Conservation (phyloP, 2,329 filamentous ascomycete genomes). For the Pyrenophora tritici-repentis region DNA sequence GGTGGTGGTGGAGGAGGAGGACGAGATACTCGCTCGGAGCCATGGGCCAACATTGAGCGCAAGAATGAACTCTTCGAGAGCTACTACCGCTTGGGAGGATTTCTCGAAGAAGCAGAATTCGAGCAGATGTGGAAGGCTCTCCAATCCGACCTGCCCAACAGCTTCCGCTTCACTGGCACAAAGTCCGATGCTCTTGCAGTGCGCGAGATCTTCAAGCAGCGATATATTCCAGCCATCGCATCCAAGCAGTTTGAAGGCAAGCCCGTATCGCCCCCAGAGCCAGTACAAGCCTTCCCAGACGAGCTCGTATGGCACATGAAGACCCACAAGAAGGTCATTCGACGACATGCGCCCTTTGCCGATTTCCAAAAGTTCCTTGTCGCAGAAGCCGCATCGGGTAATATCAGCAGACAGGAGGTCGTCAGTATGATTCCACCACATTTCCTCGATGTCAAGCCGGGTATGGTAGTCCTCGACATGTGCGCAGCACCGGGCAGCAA, state of each 20-base stretch:
- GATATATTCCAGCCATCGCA: conserved; percentile 89
- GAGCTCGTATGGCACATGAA: conserved; percentile 97
- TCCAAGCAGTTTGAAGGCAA: conserved; percentile 83
- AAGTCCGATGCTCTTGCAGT: conserved; percentile 94
- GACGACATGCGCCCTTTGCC: conserved; percentile 90
- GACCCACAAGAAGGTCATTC: conserved; percentile 92
- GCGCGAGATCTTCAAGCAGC: conserved; percentile 81
- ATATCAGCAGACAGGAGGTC: conserved; percentile 95
- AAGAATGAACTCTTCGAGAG: conserved; percentile 82
- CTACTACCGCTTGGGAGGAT: conserved; percentile 75
- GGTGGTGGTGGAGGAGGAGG: conserved; percentile 35
- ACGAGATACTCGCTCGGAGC: conserved; percentile 38
- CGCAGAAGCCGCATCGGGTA: conserved; percentile 94
- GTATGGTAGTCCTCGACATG: conserved; percentile 92
- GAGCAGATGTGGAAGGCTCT: conserved; percentile 83
- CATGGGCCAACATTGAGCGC: conserved; percentile 67
- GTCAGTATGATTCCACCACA: conserved; percentile 99
- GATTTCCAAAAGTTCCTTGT: conserved; percentile 98
- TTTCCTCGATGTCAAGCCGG: conserved; percentile 85
- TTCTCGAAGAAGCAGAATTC: conserved; percentile 78
- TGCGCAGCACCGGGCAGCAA: conserved; percentile 98
- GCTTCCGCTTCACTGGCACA: conserved; percentile 95
- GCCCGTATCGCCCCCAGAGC: conserved; percentile 77
- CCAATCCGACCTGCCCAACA: conserved; percentile 87
- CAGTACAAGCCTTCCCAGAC: conserved; percentile 92